phyloP scores from a whole-genome alignment of 176 grass and related monocot genomes.

The Urochloa ruziziensis region DNA sequence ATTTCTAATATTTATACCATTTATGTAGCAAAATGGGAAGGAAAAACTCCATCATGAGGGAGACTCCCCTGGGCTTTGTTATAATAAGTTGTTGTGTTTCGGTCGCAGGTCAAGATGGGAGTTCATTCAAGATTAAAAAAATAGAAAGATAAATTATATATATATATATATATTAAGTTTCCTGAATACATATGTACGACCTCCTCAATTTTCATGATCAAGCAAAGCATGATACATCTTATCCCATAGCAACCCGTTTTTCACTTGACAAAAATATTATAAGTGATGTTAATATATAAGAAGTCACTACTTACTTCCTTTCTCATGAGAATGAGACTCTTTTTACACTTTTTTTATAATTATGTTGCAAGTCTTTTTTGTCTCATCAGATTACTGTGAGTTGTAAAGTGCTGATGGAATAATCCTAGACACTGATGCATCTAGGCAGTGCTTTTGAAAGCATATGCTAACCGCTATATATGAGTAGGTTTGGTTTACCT shows the following conservation, averaged over 20 bases:
- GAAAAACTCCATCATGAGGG: too few species aligned
- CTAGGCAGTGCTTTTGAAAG: not conserved
- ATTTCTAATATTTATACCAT: not conserved
- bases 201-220: not conserved
- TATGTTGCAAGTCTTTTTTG: not conserved
- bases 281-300: not conserved
- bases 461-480: constrained; percentile 5
- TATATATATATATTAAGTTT: not conserved
- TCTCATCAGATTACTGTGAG: not conserved
- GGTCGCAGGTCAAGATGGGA: too few species aligned
- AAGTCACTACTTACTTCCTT: not conserved
- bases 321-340: not conserved
- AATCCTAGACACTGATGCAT: not conserved
- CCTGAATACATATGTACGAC: not conserved
- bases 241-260: not conserved
- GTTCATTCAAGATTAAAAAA: not conserved
- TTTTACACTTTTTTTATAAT: not conserved
- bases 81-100: too few species aligned
- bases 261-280: not conserved
- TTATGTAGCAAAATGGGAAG: not conserved
- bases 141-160: not conserved
- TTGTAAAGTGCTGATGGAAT: not conserved
- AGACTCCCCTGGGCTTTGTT: too few species aligned
- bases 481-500: not conserved
- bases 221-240: not conserved